These are phyloP conservation scores for Drechslera avenae DNA, from an alignment of 2,329 filamentous ascomycete species.

Conservation along the genomic window DNA sequence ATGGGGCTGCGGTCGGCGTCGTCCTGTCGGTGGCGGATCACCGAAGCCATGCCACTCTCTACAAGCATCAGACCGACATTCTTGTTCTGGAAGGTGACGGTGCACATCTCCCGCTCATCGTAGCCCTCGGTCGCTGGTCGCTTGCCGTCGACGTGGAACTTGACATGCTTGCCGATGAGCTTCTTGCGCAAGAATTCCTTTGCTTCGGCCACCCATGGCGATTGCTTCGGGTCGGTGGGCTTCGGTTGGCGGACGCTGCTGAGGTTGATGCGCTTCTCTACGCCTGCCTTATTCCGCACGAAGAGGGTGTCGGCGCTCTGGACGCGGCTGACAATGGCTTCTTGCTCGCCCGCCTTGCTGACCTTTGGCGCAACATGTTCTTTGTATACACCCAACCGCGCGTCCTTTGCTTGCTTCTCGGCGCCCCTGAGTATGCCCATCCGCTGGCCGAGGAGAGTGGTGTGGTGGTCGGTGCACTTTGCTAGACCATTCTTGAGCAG, in stretches of 20 bases:
- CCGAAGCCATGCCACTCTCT: conserved; percentile 91
- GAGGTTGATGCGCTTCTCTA: conserved; percentile 87
- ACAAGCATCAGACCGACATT: conserved; percentile 85
- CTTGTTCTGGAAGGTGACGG: conserved; percentile 79
- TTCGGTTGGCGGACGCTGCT: conserved; percentile 96
- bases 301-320: conserved; percentile 88
- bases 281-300: conserved; percentile 80
- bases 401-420: conserved; percentile 81
- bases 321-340: conserved; percentile 84
- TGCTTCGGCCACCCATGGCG: conserved; percentile 87
- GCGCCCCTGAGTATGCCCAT: conserved; percentile 86
- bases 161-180: conserved; percentile 94
- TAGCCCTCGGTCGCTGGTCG: conserved; percentile 89
- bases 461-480: conserved; percentile 93
- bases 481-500: conserved; percentile 87
- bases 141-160: conserved; percentile 85
- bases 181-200: conserved; percentile 96
- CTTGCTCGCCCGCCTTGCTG: conserved; percentile 65
- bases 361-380: conserved; percentile 73
- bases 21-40: conserved; percentile 92
- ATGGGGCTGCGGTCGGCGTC: conserved; percentile 92
- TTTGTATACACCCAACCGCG: conserved; percentile 79
- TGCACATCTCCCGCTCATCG: conserved; percentile 93
- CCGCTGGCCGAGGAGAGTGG: conserved; percentile 83
- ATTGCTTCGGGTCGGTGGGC: conserved; percentile 80